Conservation (phyloP, 2,329 filamentous ascomycete genomes). For the Trichoderma gracile region DNA sequence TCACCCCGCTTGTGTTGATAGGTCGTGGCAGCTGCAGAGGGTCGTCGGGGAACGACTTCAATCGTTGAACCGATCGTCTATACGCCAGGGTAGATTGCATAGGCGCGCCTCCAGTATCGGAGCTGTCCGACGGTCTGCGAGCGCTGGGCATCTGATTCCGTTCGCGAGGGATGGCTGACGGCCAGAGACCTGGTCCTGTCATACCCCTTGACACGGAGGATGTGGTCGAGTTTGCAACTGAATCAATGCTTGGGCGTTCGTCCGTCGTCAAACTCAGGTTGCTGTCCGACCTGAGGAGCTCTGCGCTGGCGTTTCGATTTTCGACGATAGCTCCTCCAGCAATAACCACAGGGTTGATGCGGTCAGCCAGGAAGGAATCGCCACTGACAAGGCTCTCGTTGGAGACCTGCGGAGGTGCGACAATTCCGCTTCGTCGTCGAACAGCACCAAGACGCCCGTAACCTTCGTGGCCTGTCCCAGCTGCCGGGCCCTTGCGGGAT, state of each 20-base stretch:
- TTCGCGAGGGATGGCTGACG: constrained; percentile 53
- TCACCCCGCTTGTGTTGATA: constrained; percentile 48
- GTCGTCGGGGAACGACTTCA: constrained; percentile 48
- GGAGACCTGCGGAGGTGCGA: constrained; percentile 51
- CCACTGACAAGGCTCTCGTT: constrained; percentile 53
- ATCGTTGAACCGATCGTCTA: constrained; percentile 55
- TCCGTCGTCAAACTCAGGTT: constrained; percentile 46
- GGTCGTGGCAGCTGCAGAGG: constrained; percentile 54
- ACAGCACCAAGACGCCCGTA: constrained; percentile 66
- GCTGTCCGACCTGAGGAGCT: constrained; percentile 52
- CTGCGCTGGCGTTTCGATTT: constrained; percentile 57
- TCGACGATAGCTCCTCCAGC: constrained; percentile 63
- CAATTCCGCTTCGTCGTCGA: constrained; percentile 65
- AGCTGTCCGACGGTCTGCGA: constrained; percentile 57
- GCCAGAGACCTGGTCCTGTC: constrained; percentile 51
- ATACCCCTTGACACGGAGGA: constrained; percentile 46
- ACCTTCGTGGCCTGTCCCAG: constrained; percentile 92
- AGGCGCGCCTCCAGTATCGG: constrained; percentile 51
- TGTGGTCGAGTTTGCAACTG: constrained; percentile 43
- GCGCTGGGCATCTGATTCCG: constrained; percentile 29
- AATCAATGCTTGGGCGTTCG: constrained; percentile 47
- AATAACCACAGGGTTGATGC: constrained; percentile 67
- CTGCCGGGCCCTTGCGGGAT: constrained; percentile 73
- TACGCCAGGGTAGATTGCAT: constrained; percentile 57
- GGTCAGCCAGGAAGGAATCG: constrained; percentile 61